Evolutionary conservation across 805 yeast species (phyloP), one percentile per base, ranked within the genome.

Genomic region (Wickerhamiella siamensis): DNA sequence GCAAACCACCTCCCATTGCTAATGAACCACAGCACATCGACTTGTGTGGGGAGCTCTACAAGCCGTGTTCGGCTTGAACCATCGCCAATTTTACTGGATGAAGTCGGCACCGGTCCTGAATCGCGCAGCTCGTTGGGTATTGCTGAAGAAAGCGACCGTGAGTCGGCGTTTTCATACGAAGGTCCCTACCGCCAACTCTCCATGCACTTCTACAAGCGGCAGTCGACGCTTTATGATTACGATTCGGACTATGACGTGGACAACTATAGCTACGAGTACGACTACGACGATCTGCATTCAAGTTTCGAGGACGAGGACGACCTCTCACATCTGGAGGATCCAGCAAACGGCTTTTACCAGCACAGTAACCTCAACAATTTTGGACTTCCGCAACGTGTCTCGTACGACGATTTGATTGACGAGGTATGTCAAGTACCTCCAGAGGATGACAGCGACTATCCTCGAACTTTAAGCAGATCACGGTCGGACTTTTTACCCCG

Each of bases 121-220:
- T 8, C 6, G 10, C 12, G 12, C 33, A 9, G 15, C 10, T 32
- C 20, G 5, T 4, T 16, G 4, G 34, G 17, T 14, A n/a, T n/a
- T 16, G 14, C 17, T 5, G 36, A 33, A 12, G 21, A 8, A 3
- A 33, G 21, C 14, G 36, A 33, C 9, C 19, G 17, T 17, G 15
- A n/a, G 20, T 32, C 34, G 34, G 34, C 20, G 41, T 75, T 73
- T 47, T 74, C 79, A 1, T 75, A 75, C 47, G 74, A 71, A 38
- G 61, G 58, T 5, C 64, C 70, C n/a, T 74, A 73, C 3, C 60
- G 79, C 45, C 71, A 72, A 41, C 60, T 71, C 1, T 73, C 79
- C 0, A 65, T 70, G 18, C 68, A 71, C 44, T 74, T 73, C 52
- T 74, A 75, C 52, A 70, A 70, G 41, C 51, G 54, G 3, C 38